Evolutionary conservation across 495 filamentous ascomycete species (phyloP).

Genomic region (Copromyces sp.): DNA sequence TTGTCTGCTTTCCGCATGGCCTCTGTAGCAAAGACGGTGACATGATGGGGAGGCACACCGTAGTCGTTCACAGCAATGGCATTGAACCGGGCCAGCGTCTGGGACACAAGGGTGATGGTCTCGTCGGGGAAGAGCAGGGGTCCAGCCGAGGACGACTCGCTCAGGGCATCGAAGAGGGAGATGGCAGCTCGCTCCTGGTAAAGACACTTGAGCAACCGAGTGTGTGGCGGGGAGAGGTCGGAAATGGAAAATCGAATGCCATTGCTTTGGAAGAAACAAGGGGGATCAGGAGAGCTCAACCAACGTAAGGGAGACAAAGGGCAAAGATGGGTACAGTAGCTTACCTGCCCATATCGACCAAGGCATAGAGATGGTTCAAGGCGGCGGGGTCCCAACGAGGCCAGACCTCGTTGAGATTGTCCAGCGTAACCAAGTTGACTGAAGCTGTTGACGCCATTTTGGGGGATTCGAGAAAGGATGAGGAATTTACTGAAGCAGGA

Average conservation of each 20-base stretch:
- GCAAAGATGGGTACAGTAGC: not conserved
- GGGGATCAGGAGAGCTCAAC: not conserved
- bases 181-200: slow-evolving; percentile 71
- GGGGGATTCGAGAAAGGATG: not conserved
- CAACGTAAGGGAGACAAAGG: not conserved
- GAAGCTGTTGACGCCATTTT: slow-evolving; percentile 18
- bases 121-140: slow-evolving; percentile 49
- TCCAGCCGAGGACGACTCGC: slow-evolving; percentile 21
- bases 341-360: slow-evolving; percentile 73
- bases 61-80: slow-evolving; percentile 55
- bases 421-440: slow-evolving; percentile 37
- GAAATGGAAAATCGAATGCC: slow-evolving; percentile 91
- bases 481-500: not conserved
- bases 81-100: slow-evolving; percentile 58
- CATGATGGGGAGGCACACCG: slow-evolving; percentile 49
- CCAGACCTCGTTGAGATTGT: slow-evolving; percentile 40
- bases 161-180: slow-evolving; percentile 83
- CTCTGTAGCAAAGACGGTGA: slow-evolving; percentile 77
- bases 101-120: slow-evolving; percentile 54
- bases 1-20: slow-evolving; percentile 78
- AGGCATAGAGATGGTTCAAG: slow-evolving; percentile 39
- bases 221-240: slow-evolving; percentile 55
- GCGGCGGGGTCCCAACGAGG: slow-evolving; percentile 32
- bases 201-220: slow-evolving; percentile 64
- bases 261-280: slow-evolving; percentile 49